phyloP scores from a whole-genome alignment of 2,329 filamentous ascomycete genomes.

The Xylaria sp. region DNA sequence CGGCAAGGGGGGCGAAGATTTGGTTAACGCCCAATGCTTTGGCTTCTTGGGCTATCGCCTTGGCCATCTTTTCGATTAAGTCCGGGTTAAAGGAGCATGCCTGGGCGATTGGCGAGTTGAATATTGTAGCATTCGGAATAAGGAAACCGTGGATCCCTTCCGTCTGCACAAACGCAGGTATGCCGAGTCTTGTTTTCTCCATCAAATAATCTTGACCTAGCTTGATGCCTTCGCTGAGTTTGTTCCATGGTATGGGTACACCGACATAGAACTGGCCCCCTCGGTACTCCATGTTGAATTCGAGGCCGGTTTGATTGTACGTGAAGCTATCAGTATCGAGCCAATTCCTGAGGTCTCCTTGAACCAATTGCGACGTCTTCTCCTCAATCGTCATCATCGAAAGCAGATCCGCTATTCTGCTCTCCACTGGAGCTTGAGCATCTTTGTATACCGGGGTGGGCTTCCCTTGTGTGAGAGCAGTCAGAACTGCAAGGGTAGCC shows the following conservation, averaged over 20 bases:
- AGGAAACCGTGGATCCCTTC: constrained; percentile 72
- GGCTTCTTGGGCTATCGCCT: constrained; percentile 60
- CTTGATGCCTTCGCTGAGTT: constrained; percentile 58
- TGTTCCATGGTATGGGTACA: constrained; percentile 58
- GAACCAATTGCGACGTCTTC: constrained; percentile 64
- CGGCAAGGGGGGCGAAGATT: constrained; percentile 64
- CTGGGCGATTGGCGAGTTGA: constrained; percentile 70
- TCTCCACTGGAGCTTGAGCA: constrained; percentile 55
- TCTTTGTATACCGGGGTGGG: constrained; percentile 56
- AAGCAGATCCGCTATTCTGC: constrained; percentile 61
- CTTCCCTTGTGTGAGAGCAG: constrained; percentile 14
- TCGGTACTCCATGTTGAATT: constrained; percentile 59
- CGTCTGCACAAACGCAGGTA: constrained; percentile 67
- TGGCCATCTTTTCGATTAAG: constrained; percentile 61
- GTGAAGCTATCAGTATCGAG: constrained; percentile 60
- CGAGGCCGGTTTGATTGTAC: constrained; percentile 64
- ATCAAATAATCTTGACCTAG: constrained; percentile 63
- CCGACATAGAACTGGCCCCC: constrained; percentile 70
- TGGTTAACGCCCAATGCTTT: constrained; percentile 66
- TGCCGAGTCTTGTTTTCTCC: constrained; percentile 61
- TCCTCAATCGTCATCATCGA: constrained; percentile 70
- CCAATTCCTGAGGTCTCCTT: constrained; percentile 69
- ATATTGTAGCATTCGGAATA: constrained; percentile 68
- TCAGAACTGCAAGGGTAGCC: constrained; percentile 17
- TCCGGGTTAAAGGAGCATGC: constrained; percentile 65